Conservation (phyloP, 768 basidiomycete species). For the Boletales sp. region DNA sequence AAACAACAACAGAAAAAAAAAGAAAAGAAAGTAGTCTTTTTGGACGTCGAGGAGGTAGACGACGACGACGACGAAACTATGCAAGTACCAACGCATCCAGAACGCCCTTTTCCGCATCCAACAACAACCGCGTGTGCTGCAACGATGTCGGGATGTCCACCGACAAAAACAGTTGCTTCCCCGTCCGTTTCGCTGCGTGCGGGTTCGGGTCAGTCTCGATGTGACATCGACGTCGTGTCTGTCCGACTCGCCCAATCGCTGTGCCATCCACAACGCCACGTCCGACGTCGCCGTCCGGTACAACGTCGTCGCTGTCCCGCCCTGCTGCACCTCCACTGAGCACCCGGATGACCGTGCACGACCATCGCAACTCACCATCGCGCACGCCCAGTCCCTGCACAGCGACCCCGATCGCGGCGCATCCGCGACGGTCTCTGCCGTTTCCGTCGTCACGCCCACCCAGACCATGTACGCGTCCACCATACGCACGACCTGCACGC, state of each 20-base stretch:
- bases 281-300: constrained; percentile 49
- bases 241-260: constrained; percentile 64
- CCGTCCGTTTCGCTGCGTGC: constrained; percentile 55
- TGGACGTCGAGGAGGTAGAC: constrained; percentile 19
- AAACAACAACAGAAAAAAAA: background rate
- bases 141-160: constrained; percentile 46
- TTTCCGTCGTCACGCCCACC: constrained; percentile 59
- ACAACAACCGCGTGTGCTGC: constrained; percentile 36
- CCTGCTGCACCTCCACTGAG: background rate
- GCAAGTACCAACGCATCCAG: constrained; percentile 33
- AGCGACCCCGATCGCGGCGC: constrained; percentile 56
- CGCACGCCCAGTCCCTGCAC: constrained; percentile 78
- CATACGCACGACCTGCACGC: constrained; percentile 62
- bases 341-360: too few relatives aligned
- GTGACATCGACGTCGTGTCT: background rate
- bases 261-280: constrained; percentile 73
- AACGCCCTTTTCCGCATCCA: constrained; percentile 62
- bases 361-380: constrained; percentile 75
- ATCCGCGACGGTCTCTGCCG: constrained; percentile 41
- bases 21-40: background rate
- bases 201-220: too few relatives aligned
- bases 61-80: constrained; percentile 17
- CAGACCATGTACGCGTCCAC: constrained; percentile 81
- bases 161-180: constrained; percentile 69
- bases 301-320: constrained; percentile 52